Evolutionary conservation across 106 monocot species (phyloP).

Genomic region (Cymbidium sinense): DNA sequence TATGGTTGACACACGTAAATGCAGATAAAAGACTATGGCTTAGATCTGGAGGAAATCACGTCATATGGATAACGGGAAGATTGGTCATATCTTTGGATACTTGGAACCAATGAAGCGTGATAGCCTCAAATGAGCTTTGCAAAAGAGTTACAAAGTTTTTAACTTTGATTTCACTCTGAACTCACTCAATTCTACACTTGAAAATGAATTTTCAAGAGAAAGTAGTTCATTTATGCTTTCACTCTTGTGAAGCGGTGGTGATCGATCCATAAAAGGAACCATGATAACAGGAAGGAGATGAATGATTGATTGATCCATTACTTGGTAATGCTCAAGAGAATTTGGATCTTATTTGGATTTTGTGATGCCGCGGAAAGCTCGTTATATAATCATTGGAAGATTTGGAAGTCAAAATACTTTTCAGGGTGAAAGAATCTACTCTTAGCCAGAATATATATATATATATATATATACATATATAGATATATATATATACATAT

Average conservation of each 20-base stretch:
- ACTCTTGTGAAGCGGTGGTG: slow-evolving; percentile 40
- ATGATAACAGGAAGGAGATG: slow-evolving; percentile 58
- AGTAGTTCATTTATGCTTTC: slow-evolving; percentile 48
- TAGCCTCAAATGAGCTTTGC: slow-evolving; percentile 73
- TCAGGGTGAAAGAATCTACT: no score
- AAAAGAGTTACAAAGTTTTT: slow-evolving; percentile 90
- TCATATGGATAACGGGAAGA: slow-evolving; percentile 90
- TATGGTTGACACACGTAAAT: slow-evolving; percentile 93
- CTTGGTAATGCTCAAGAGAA: slow-evolving; percentile 81
- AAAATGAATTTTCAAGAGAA: slow-evolving; percentile 54
- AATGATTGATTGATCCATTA: slow-evolving; percentile 75
- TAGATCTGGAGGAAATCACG: slow-evolving; percentile 95
- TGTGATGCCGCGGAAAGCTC: slow-evolving; percentile 42
- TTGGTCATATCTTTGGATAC: slow-evolving; percentile 87
- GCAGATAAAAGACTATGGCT: slow-evolving; percentile 94
- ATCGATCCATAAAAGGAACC: slow-evolving; percentile 32
- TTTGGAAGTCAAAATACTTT: no score
- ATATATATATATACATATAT: no score
- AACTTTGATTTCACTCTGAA: slow-evolving; percentile 62
- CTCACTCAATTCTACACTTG: slow-evolving; percentile 67
- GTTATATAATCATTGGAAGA: slow-evolving; percentile 92
- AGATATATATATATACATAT: no score
- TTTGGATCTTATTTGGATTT: slow-evolving; percentile 80
- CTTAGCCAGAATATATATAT: no score
- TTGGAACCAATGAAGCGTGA: slow-evolving; percentile 92